Conservation (phyloP, 805 yeast genomes). For the Candida cerambycidarum region DNA sequence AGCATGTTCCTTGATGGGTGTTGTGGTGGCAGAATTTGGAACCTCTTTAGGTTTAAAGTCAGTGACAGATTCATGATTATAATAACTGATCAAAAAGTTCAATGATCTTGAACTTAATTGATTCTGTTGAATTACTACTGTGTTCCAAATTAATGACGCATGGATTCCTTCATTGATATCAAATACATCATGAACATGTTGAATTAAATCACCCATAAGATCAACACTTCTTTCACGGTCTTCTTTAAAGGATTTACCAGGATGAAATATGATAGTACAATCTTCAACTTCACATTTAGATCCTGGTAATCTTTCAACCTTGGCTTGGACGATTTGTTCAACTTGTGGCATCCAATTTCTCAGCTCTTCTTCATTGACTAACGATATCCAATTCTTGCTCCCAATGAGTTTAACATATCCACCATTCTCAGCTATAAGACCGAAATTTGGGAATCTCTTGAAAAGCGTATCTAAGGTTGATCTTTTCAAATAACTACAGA, state of each 20-base stretch:
- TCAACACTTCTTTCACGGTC: slow-evolving; percentile 62
- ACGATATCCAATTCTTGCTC: slow-evolving; percentile 57
- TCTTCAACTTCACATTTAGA: slow-evolving; percentile 71
- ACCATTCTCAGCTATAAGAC: slow-evolving; percentile 89
- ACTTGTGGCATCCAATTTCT: slow-evolving; percentile 60
- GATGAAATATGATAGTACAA: slow-evolving; percentile 72
- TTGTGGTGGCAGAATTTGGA: slow-evolving; percentile 12
- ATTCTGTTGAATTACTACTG: slow-evolving; percentile 69
- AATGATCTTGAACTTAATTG: slow-evolving; percentile 59
- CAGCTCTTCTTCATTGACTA: slow-evolving; percentile 51
- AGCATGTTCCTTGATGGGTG: slow-evolving; percentile 12
- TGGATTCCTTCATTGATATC: slow-evolving; percentile 54
- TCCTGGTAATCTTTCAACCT: slow-evolving; percentile 78
- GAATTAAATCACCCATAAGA: slow-evolving; percentile 79
- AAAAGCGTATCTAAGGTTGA: slow-evolving; percentile 66
- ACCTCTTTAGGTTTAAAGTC: slow-evolving; percentile 25
- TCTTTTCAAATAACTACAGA: slow-evolving; percentile 65
- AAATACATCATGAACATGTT: slow-evolving; percentile 78
- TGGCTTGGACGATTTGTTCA: slow-evolving; percentile 52
- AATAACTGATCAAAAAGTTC: slow-evolving; percentile 46
- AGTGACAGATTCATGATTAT: slow-evolving; percentile 24
- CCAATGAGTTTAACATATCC: slow-evolving; percentile 65
- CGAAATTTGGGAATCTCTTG: slow-evolving; percentile 65
- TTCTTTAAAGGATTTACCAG: slow-evolving; percentile 63
- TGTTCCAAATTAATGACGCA: slow-evolving; percentile 69